These are phyloP conservation scores for Penicillium hordei DNA, from an alignment of 2,329 filamentous ascomycete genomes.

Conservation along the genomic window DNA sequence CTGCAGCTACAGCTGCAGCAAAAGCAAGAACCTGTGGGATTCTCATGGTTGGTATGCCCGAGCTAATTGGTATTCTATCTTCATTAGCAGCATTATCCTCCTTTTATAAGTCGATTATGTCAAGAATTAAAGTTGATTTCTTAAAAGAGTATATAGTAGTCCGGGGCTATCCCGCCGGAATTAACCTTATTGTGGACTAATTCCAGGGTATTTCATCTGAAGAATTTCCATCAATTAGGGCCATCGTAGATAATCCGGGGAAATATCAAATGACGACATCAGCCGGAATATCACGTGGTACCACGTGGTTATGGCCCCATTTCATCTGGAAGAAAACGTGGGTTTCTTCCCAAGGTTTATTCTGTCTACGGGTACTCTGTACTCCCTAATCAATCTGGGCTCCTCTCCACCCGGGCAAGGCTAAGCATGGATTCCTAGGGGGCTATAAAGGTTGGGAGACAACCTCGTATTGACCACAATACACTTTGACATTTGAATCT, in stretches of 20 bases:
- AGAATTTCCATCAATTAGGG: constrained; percentile 18
- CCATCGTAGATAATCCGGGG: neutral
- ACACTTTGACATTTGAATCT: neutral
- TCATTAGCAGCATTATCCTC: neutral
- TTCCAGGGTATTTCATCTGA: neutral
- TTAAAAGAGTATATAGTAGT: neutral
- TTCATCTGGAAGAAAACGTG: too few species aligned
- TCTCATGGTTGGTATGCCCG: constrained; percentile 12
- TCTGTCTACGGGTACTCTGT: neutral
- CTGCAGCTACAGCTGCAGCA: constrained; percentile 12
- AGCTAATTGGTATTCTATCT: neutral
- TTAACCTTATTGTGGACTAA: constrained; percentile 23
- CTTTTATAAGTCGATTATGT: constrained; percentile 2
- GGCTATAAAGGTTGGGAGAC: neutral
- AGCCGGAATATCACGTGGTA: neutral
- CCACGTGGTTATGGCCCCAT: neutral
- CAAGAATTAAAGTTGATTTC: neutral
- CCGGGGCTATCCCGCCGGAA: constrained; percentile 23
- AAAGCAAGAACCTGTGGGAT: constrained; percentile 14
- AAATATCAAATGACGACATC: neutral
- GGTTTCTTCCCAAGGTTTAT: too few species aligned
- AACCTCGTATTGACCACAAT: neutral
- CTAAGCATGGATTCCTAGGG: neutral
- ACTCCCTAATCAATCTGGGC: neutral
- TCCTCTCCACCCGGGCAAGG: neutral